phyloP scores from a whole-genome alignment of 2,329 filamentous ascomycete genomes.

The Colletotrichum nymphaeae region DNA sequence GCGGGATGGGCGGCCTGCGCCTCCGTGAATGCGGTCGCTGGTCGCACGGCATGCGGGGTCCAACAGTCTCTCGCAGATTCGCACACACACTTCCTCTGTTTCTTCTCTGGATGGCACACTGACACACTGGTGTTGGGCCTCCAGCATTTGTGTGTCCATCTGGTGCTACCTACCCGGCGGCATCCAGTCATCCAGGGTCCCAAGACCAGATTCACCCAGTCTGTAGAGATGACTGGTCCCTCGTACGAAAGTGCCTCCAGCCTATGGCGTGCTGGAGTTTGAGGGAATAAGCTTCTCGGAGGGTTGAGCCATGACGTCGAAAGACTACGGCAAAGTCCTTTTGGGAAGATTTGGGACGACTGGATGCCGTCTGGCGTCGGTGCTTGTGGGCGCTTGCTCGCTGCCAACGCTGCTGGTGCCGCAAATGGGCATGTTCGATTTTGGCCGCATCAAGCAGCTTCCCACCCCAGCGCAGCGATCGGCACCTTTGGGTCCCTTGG shows the following conservation, averaged over 20 bases:
- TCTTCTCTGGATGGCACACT: not conserved
- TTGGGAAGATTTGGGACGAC: not conserved
- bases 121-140: not conserved
- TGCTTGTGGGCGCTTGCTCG: not conserved
- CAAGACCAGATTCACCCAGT: not conserved
- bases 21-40: slow-evolving; percentile 7
- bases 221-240: not conserved
- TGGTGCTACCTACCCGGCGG: not conserved
- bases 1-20: not conserved
- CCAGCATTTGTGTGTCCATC: slow-evolving; percentile 8
- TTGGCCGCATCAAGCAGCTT: not conserved
- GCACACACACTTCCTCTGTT: too few species aligned
- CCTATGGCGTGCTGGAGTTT: slow-evolving; percentile 27
- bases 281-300: slow-evolving; percentile 32
- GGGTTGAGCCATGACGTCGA: slow-evolving; percentile 24
- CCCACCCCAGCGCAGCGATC: slow-evolving; percentile 25
- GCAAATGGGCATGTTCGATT: slow-evolving; percentile 10
- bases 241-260: not conserved
- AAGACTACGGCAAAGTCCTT: not conserved
- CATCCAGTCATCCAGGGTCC: not conserved
- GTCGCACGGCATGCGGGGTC: slow-evolving; percentile 11
- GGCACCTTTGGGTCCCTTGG: not conserved
- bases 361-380: not conserved
- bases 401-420: not conserved
- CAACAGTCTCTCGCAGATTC: not conserved